Evolutionary conservation across 2,329 filamentous ascomycete species (phyloP).

Genomic region (Huntiella moniliformis): DNA sequence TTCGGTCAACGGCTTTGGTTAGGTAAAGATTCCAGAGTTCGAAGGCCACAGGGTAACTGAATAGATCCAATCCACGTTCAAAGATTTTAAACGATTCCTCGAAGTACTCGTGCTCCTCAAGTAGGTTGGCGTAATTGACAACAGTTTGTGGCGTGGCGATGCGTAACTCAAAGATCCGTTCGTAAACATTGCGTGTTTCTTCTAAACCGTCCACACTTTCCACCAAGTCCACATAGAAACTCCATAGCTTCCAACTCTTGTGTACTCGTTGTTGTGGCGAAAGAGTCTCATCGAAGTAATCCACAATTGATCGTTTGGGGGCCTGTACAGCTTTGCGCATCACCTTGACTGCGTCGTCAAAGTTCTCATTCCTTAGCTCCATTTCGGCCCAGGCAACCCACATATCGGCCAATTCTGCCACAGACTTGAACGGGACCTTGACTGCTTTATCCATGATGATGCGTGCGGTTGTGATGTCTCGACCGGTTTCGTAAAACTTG

Average conservation of each 20-base stretch:
- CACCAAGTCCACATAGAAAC: slow-evolving; percentile 95
- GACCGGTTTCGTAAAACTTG: slow-evolving; percentile 84
- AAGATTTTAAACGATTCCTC: slow-evolving; percentile 98
- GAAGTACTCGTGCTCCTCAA: slow-evolving; percentile 88
- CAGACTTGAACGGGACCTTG: slow-evolving; percentile 93
- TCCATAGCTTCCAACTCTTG: slow-evolving; percentile 99
- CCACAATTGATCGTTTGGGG: slow-evolving; percentile 94
- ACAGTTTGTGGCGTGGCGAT: slow-evolving; percentile 97
- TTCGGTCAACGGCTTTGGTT: slow-evolving; percentile 89
- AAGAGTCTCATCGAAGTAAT: slow-evolving; percentile 92
- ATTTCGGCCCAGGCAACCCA: slow-evolving; percentile 99
- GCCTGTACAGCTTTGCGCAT: slow-evolving; percentile 96
- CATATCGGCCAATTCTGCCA: slow-evolving; percentile 91
- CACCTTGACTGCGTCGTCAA: slow-evolving; percentile 81
- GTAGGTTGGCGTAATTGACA: slow-evolving; percentile 89
- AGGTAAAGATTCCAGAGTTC: slow-evolving; percentile 97
- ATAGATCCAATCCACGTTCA: slow-evolving; percentile 90
- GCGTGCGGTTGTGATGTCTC: slow-evolving; percentile 66
- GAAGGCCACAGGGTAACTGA: slow-evolving; percentile 94
- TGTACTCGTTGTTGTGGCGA: slow-evolving; percentile 92
- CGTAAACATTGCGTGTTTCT: slow-evolving; percentile 86
- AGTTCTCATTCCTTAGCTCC: slow-evolving; percentile 90
- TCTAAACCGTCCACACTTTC: slow-evolving; percentile 84
- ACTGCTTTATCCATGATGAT: slow-evolving; percentile 96
- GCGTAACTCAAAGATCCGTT: slow-evolving; percentile 91